These are phyloP conservation scores for Alternaria triticimaculans DNA, from an alignment of 2,329 filamentous ascomycete genomes.

Conservation along the genomic window DNA sequence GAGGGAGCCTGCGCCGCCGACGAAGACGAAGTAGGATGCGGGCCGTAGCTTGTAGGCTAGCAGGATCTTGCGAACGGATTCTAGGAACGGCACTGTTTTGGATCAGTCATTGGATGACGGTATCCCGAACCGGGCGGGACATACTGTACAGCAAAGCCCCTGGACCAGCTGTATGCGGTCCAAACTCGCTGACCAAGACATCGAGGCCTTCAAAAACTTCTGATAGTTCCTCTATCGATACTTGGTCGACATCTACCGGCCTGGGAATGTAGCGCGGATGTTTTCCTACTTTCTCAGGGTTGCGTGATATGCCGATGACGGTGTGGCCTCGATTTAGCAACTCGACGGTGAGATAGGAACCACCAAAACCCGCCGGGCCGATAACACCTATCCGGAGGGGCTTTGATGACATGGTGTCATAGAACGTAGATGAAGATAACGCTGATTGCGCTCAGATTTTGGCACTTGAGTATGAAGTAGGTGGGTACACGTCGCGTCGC, in stretches of 20 bases:
- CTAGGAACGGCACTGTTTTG: constrained; percentile 42
- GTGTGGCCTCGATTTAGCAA: constrained; percentile 44
- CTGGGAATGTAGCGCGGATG: constrained; percentile 39
- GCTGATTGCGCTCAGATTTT: background rate
- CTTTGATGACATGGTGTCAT: background rate
- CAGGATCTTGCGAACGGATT: constrained; percentile 43
- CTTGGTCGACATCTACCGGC: constrained; percentile 33
- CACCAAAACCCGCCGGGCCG: constrained; percentile 44
- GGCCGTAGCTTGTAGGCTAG: constrained; percentile 37
- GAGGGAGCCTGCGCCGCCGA: constrained; percentile 44
- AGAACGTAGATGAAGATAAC: background rate
- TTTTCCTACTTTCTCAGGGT: constrained; percentile 39
- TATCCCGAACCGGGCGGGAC: constrained; percentile 3
- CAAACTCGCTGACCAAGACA: constrained; percentile 44
- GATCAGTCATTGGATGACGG: background rate
- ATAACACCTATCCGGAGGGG: constrained; percentile 38
- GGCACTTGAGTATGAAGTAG: background rate
- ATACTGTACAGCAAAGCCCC: constrained; percentile 41
- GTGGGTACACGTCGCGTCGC: background rate
- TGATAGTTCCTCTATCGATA: constrained; percentile 34
- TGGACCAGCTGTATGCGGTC: constrained; percentile 40
- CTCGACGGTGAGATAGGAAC: constrained; percentile 43
- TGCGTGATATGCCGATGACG: constrained; percentile 44
- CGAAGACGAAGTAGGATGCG: constrained; percentile 43
- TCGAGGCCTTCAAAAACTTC: constrained; percentile 36